phyloP scores from a whole-genome alignment of 2,329 filamentous ascomycete genomes.

The Dothideomycetidae sp. region DNA sequence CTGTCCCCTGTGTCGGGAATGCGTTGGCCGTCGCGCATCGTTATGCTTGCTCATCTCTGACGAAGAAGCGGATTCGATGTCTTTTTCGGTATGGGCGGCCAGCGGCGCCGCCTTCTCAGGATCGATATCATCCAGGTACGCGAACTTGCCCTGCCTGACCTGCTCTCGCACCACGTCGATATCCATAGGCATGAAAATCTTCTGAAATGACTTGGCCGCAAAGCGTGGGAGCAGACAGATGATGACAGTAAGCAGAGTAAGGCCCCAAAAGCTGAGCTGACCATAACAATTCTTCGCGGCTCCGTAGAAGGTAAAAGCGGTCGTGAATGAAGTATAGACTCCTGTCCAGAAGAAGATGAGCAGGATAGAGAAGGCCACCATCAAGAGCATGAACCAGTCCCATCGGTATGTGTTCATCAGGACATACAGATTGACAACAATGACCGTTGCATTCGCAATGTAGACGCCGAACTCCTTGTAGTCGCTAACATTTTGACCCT shows the following conservation, averaged over 20 bases:
- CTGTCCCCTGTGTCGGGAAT: slow-evolving; percentile 27
- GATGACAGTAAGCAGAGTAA: slow-evolving; percentile 62
- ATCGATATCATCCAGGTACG: slow-evolving; percentile 49
- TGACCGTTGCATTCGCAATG: slow-evolving; percentile 67
- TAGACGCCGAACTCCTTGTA: slow-evolving; percentile 75
- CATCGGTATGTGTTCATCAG: slow-evolving; percentile 93
- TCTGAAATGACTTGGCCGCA: slow-evolving; percentile 72
- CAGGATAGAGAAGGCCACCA: slow-evolving; percentile 67
- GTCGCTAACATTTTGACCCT: slow-evolving; percentile 63
- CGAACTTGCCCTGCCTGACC: slow-evolving; percentile 67
- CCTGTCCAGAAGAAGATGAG: slow-evolving; percentile 95
- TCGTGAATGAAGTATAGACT: slow-evolving; percentile 54
- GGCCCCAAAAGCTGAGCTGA: slow-evolving; percentile 73
- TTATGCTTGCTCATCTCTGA: slow-evolving; percentile 39
- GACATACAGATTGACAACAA: slow-evolving; percentile 88
- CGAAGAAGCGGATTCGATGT: slow-evolving; percentile 40
- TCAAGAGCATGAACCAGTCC: slow-evolving; percentile 89
- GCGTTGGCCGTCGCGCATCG: slow-evolving; percentile 40
- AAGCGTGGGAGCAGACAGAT: slow-evolving; percentile 82
- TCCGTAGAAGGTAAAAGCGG: slow-evolving; percentile 55
- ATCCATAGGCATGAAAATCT: slow-evolving; percentile 85
- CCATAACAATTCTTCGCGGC: slow-evolving; percentile 67
- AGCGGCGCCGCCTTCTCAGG: slow-evolving; percentile 23
- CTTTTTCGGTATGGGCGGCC: slow-evolving; percentile 20
- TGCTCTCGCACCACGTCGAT: slow-evolving; percentile 93